phyloP scores from a whole-genome alignment of 2,329 filamentous ascomycete species.

The Chaetomiaceae sp. region DNA sequence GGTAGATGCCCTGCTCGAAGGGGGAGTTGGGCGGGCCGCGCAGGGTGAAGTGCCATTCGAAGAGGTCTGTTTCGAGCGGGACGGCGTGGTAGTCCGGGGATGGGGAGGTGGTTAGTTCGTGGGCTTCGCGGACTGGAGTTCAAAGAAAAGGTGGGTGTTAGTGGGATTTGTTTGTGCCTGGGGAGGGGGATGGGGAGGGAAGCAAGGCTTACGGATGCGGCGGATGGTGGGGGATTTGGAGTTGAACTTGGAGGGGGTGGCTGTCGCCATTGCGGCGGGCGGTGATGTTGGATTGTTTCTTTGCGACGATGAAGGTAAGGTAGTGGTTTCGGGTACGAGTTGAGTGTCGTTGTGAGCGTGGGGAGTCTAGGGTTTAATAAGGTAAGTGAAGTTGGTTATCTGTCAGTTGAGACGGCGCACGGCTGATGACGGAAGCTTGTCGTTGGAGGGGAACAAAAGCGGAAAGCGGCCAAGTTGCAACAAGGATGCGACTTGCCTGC shows the following conservation, averaged over 20 bases:
- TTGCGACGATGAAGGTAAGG: not conserved
- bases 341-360: not conserved
- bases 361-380: not conserved
- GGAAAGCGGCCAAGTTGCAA: conserved; percentile 17
- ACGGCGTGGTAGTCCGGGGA: conserved; percentile 81
- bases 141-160: conserved; percentile 30
- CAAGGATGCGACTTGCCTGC: conserved; percentile 1
- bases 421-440: conserved; percentile 10
- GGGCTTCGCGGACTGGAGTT: conserved; percentile 74
- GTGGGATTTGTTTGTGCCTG: conserved; percentile 22
- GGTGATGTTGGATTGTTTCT: not conserved
- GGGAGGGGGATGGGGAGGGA: not conserved
- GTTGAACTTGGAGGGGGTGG: conserved; percentile 49
- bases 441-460: not conserved
- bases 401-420: not conserved
- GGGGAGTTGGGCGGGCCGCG: conserved; percentile 77
- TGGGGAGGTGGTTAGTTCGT: conserved; percentile 74
- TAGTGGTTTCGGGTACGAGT: not conserved
- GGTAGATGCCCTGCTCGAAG: conserved; percentile 81
- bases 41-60: conserved; percentile 99
- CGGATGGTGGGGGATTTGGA: conserved; percentile 79
- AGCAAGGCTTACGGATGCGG: conserved; percentile 63
- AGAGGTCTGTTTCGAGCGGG: conserved; percentile 84
- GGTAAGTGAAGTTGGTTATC: not conserved
- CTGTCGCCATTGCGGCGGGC: not conserved